Conservation (phyloP, 1,139 yeast genomes). For the Candida neerlandica region DNA sequence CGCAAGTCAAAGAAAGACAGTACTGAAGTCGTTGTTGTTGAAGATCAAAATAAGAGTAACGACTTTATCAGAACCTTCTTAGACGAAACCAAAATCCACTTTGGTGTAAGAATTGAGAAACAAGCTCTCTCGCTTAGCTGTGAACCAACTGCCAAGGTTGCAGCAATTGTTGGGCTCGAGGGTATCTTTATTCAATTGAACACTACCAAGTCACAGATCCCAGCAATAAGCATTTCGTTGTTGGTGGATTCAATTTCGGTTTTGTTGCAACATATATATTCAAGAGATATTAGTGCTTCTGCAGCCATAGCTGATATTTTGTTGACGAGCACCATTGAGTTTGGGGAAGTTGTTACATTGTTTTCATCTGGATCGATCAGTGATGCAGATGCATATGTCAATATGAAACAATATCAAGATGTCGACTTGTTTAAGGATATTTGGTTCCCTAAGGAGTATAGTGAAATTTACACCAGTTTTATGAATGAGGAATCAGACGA, state of each 20-base stretch:
- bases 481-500: conserved; percentile 2
- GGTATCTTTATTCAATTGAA: conserved; percentile 62
- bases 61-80: conserved; percentile 43
- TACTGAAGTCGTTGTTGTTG: conserved; percentile 8
- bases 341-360: conserved; percentile 39
- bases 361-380: conserved; percentile 57
- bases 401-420: conserved; percentile 86
- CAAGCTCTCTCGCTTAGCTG: conserved; percentile 82
- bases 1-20: conserved; percentile 16
- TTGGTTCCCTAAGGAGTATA: conserved; percentile 60
- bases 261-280: conserved; percentile 84
- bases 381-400: conserved; percentile 64
- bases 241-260: conserved; percentile 59
- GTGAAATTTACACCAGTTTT: conserved; percentile 9
- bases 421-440: conserved; percentile 79
- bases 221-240: conserved; percentile 41
- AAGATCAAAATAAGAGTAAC: conserved; percentile 16
- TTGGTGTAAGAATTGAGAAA: conserved; percentile 66
- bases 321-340: conserved; percentile 40
- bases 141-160: conserved; percentile 91
- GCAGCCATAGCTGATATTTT: conserved; percentile 56
- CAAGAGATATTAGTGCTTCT: conserved; percentile 85
- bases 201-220: conserved; percentile 37
- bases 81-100: conserved; percentile 60
- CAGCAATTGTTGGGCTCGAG: conserved; percentile 75